Conservation (phyloP, 2,329 filamentous ascomycete genomes). For the Leptosphaerulina australis region DNA sequence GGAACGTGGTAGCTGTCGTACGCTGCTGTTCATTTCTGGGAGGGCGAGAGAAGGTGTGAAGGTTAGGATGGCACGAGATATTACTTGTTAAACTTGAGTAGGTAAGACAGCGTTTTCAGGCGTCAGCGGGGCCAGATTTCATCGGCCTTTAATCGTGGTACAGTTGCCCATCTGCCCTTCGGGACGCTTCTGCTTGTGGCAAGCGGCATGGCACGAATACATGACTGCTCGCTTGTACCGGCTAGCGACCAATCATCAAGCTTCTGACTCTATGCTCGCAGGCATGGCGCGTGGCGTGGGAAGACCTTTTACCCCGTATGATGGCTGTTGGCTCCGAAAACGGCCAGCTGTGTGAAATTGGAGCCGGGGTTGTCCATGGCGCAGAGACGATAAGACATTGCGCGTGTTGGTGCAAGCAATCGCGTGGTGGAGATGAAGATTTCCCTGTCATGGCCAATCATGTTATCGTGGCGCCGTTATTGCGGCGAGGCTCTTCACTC, state of each 20-base stretch:
- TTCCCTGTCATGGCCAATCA: constrained; percentile 6
- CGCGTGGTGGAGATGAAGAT: constrained; percentile 23
- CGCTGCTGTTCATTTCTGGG: constrained; percentile 37
- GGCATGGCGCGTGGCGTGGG: constrained; percentile 31
- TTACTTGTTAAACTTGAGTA: constrained; percentile 26
- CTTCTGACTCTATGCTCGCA: constrained; percentile 22
- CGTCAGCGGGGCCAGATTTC: constrained; percentile 43
- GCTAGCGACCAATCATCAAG: constrained; percentile 36
- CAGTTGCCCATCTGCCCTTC: constrained; percentile 28
- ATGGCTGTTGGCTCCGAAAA: constrained; percentile 31
- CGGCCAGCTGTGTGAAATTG: constrained; percentile 40
- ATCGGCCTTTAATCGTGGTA: constrained; percentile 38
- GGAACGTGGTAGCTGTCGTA: constrained; percentile 22
- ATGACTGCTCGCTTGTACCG: constrained; percentile 37
- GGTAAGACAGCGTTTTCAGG: constrained; percentile 28
- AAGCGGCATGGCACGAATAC: constrained; percentile 44
- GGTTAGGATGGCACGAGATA: constrained; percentile 8
- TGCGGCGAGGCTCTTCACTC: background rate
- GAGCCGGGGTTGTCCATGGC: constrained; percentile 34
- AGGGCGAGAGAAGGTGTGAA: constrained; percentile 16
- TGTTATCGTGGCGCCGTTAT: background rate
- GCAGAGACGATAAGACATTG: constrained; percentile 39
- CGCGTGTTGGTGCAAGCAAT: constrained; percentile 20
- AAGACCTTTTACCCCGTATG: constrained; percentile 35
- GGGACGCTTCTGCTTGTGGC: constrained; percentile 29